Evolutionary conservation across 352 stramenopile species (phyloP).

Genomic region (Aphanomyces euteiches): DNA sequence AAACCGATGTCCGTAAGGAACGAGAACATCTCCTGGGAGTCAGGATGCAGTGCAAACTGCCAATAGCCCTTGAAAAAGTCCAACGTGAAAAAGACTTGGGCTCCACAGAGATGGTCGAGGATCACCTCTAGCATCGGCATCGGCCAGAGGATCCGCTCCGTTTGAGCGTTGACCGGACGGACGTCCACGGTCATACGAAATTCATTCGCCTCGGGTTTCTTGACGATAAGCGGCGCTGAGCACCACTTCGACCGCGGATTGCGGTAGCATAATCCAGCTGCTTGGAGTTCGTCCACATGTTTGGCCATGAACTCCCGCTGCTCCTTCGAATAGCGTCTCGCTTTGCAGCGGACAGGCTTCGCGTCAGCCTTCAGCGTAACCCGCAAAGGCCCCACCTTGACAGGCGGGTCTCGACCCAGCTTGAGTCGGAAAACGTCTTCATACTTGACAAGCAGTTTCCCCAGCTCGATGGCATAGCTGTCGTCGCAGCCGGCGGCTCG

Average conservation of each 20-base stretch:
- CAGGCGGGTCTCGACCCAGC: constrained; percentile 29
- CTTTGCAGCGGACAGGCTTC: constrained; percentile 23
- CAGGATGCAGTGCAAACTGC: background rate
- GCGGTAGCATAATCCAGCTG: constrained; percentile 14
- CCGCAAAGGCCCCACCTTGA: constrained; percentile 28
- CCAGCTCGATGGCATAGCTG: background rate
- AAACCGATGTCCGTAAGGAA: constrained; percentile 27
- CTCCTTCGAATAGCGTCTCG: constrained; percentile 17
- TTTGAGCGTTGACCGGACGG: constrained; percentile 31
- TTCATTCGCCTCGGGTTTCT: constrained; percentile 29
- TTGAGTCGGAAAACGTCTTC: constrained; percentile 23
- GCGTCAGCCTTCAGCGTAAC: constrained; percentile 31
- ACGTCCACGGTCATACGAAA: constrained; percentile 30
- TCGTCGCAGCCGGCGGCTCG: background rate
- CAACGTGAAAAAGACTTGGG: background rate
- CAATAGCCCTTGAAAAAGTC: constrained; percentile 7
- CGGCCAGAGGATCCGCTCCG: constrained; percentile 29
- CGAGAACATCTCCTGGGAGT: background rate
- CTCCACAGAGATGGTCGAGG: background rate
- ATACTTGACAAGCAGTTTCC: background rate
- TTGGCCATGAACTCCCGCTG: constrained; percentile 28
- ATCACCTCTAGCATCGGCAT: constrained; percentile 30
- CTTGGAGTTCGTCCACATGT: constrained; percentile 27
- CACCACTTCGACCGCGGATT: constrained; percentile 30
- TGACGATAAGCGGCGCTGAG: constrained; percentile 31